These are phyloP conservation scores for Pezicula rhizophila DNA, from an alignment of 2,329 filamentous ascomycete genomes.

Conservation along the genomic window DNA sequence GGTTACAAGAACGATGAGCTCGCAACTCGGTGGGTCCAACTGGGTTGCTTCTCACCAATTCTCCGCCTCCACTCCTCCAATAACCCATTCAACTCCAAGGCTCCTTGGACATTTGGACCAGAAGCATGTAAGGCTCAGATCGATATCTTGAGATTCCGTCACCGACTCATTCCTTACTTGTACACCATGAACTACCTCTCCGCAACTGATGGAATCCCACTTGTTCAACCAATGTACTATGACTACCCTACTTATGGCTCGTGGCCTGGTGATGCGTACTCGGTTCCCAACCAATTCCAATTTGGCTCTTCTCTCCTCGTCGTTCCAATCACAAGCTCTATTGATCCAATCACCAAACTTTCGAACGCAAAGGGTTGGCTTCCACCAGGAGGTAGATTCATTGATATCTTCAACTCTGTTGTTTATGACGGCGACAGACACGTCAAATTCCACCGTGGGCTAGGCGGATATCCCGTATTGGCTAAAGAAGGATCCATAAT, in stretches of 20 bases:
- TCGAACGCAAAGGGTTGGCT: constrained; percentile 49
- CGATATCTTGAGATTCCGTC: constrained; percentile 45
- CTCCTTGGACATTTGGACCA: constrained; percentile 51
- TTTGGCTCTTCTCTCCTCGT: constrained; percentile 54
- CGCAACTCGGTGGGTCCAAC: constrained; percentile 54
- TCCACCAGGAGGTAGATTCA: constrained; percentile 41
- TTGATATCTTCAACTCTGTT: constrained; percentile 52
- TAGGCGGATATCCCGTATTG: constrained; percentile 47
- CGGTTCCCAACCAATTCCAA: constrained; percentile 50
- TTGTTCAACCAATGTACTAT: constrained; percentile 61
- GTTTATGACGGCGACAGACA: constrained; percentile 52
- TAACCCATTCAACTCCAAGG: constrained; percentile 52
- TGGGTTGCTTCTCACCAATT: constrained; percentile 55
- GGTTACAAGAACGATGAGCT: constrained; percentile 54
- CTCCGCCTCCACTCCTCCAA: constrained; percentile 54
- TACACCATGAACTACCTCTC: constrained; percentile 49
- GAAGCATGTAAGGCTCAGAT: constrained; percentile 42
- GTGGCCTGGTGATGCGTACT: constrained; percentile 44
- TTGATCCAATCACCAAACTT: constrained; percentile 39
- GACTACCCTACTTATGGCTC: constrained; percentile 35
- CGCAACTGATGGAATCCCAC: constrained; percentile 38
- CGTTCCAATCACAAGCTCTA: constrained; percentile 47
- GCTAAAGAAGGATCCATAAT: constrained; percentile 52
- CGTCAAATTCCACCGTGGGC: constrained; percentile 42
- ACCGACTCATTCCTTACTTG: constrained; percentile 54